phyloP scores from a whole-genome alignment of 148 eudicot genomes.

The Fallopia convolvulus region DNA sequence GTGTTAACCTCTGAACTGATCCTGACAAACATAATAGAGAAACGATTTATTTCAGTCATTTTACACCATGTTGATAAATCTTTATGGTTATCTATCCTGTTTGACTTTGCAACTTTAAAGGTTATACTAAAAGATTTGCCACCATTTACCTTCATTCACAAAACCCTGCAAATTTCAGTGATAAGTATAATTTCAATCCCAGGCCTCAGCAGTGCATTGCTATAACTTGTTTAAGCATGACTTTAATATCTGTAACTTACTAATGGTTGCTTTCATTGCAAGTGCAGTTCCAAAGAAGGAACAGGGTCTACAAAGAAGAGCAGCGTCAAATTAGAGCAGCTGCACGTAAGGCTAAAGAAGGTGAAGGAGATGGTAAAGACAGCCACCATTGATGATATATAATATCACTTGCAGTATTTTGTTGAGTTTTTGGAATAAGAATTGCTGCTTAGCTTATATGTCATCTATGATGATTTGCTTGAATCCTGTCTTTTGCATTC shows the following conservation, averaged over 20 bases:
- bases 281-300: constrained; percentile 83
- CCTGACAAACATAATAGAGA: too few species aligned
- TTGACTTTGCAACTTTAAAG: background rate
- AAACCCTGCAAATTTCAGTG: too few species aligned
- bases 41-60: too few species aligned
- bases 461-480: background rate
- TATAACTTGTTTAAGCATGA: too few species aligned
- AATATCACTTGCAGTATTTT: background rate
- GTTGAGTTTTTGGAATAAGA: constrained; percentile 6
- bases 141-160: too few species aligned
- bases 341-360: constrained; percentile 64
- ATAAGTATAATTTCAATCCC: too few species aligned
- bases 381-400: background rate
- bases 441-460: background rate
- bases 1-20: background rate
- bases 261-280: background rate
- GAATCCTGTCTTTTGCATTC: constrained; percentile 2
- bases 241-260: background rate
- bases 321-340: constrained; percentile 95
- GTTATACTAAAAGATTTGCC: too few species aligned
- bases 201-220: too few species aligned
- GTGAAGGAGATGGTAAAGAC: constrained; percentile 28
- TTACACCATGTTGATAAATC: too few species aligned
- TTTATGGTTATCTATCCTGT: background rate
- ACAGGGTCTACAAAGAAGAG: constrained; percentile 90